Evolutionary conservation across 257 asterid genomes (phyloP), one percentile per base, ranked within the genome.

Genomic region (Nicotiana knightiana): DNA sequence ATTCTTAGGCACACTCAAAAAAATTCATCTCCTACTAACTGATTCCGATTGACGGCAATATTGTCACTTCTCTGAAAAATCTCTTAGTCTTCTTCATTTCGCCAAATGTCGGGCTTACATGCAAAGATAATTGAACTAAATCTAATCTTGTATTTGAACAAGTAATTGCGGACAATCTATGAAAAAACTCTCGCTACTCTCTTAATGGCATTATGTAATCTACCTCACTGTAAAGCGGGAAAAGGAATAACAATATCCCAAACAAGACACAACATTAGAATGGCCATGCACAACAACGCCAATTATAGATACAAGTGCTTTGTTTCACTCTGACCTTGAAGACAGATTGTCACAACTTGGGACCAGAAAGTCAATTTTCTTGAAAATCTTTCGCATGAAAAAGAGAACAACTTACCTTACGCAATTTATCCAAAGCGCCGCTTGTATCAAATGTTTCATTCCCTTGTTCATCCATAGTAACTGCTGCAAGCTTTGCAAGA

Each of bases 381-480:
- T 26, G 62, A 73, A 8, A 48, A 11, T 33, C 58, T 48, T 71
- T 3, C 4, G 24, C 61, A 48, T 6, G 46, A 51, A 48, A 73
- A 26, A 75, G 79, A 51, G 77, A 81, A 71, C 33, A 46, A 64
- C 88, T 81, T 59, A 96, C 99, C 98, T 96, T 96, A 63, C 98
- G 97, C 87, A 96, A 86, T 88, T 91, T 96, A 93, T 96, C 99
- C 82, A 93, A 91, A 86, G 99, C 99, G 77, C 99, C 99, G 85
- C 99, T 96, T 30, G 99, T 93, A 87, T 96, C 99, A 8, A 96
- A 96, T 70, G 98, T 96, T 87, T 96, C 99, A 91, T 94, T 96
- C 68, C 99, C 99, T 82, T 93, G 93, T 91, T 96, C 99, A 89
- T 96, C 98, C 95, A 88, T 92, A 9, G 99, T 96, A 67, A 96